phyloP scores from a whole-genome alignment of 345 rosid species.

The Gossypium rotundifolium region DNA sequence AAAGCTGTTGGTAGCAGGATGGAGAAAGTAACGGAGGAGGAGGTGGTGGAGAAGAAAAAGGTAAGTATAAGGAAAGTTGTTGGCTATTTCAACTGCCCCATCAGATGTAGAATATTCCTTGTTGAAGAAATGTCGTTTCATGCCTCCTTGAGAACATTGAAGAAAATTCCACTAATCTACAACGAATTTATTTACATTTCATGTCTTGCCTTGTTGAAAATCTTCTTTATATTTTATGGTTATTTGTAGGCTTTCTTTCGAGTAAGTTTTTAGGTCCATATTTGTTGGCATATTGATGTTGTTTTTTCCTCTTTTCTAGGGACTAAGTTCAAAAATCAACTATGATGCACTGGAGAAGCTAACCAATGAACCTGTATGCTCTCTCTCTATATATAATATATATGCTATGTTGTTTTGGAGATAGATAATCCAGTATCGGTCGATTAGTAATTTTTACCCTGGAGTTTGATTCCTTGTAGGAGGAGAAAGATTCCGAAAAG shows the following conservation, averaged over 20 bases:
- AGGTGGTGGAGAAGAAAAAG: neutral
- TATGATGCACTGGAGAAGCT: slow-evolving; percentile 9
- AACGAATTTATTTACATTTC: neutral
- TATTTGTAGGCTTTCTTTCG: neutral
- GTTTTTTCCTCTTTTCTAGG: neutral
- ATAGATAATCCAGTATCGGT: neutral
- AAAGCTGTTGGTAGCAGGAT: neutral
- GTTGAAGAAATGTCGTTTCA: neutral
- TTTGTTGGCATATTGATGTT: neutral
- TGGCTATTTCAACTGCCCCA: neutral
- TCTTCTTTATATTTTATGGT: neutral
- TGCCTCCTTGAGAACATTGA: neutral
- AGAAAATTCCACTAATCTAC: neutral
- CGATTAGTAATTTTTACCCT: neutral
- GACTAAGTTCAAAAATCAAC: slow-evolving; percentile 14
- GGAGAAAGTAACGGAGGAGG: neutral
- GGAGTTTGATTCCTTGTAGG: neutral
- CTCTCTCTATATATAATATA: neutral
- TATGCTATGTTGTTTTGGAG: neutral
- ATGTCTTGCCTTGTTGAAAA: neutral
- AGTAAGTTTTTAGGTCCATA: neutral
- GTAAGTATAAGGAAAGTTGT: neutral
- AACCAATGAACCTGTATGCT: neutral
- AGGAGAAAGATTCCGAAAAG: neutral
- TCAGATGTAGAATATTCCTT: neutral